phyloP scores from a whole-genome alignment of 495 filamentous ascomycete species.

The Achaetomiella virescens region DNA sequence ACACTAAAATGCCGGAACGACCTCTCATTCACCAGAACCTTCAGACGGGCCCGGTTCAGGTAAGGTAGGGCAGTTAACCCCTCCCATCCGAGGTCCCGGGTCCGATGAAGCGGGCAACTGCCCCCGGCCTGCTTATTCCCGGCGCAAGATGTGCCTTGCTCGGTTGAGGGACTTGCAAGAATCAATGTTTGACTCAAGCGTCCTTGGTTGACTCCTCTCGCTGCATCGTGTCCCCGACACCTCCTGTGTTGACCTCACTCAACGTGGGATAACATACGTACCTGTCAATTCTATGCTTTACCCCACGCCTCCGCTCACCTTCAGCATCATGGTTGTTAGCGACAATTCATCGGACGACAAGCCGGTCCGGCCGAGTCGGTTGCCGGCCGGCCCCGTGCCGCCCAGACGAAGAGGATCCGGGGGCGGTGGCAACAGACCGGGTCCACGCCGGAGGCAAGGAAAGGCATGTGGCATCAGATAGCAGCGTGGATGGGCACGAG shows the following conservation, averaged over 20 bases:
- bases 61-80: too few relatives aligned
- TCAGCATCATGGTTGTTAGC: background rate
- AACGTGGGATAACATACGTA: background rate
- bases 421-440: background rate
- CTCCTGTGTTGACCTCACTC: too few relatives aligned
- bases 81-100: slow-evolving; percentile 6
- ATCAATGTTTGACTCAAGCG: background rate
- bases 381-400: background rate
- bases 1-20: background rate
- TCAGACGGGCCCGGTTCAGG: too few relatives aligned
- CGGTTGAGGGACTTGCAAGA: background rate
- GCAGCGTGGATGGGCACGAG: slow-evolving; percentile 2
- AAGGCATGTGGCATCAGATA: background rate
- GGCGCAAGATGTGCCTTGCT: background rate
- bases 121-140: slow-evolving; percentile 11
- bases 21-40: background rate
- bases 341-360: background rate
- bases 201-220: too few relatives aligned
- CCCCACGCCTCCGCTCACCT: background rate
- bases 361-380: slow-evolving; percentile 2
- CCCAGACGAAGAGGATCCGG: background rate
- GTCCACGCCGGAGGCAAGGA: background rate
- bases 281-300: background rate
- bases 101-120: background rate
- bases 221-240: too few relatives aligned